Base-by-base conservation (phyloP, 2,329 filamentous ascomycete genomes). In the Pyrenophora teres region DNA sequence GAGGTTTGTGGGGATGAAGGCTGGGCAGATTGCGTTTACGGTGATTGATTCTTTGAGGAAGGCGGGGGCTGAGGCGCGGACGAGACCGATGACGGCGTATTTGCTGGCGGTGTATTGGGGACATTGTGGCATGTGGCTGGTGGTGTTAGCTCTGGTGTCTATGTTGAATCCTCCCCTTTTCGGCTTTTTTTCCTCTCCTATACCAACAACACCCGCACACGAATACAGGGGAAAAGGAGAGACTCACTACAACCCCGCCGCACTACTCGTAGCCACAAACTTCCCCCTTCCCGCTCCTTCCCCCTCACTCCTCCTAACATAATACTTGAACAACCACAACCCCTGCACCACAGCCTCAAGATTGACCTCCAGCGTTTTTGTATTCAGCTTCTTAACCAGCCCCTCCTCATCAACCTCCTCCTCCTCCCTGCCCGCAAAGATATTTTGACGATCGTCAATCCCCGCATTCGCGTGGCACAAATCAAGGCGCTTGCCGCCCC, bases 391-490 rank as follows among this genome's bases (percentile, higher is more conserved):
- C 48, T 67, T 71, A 7, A 74, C 67, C 25, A 74, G 46, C 8
- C 72, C 73, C 6, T 73, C 70, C 21, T 72, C 64, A 32, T 72
- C 68, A 31, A 70, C 19, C 38, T 64, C 60, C 40, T 70, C 69
- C 13, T 67, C 65, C 6, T 67, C 63, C 32, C 46, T 50, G 5
- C 35, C 25, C 31, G 72, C 68, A 36, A 76, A 76, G n/a, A 78
- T 53, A 21, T 63, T 59, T 45, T 76, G 71, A 32, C 64, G 64
- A 49, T 74, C 75, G 40, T 67, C 74, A 44, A 77, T 73, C 0
- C 76, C 76, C 2, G 77, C 77, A 60, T 79, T 78, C 2, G 75
- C 72, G 33, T 76, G 75, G 56, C 72, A 69, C 46, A 78, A 72
- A 52, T 78, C 76, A 1, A 78, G 56, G 0, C 76, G 65, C 40